Percentiles rank a stretch among this genome's conserved stretches.
These are phyloP conservation scores for Hyphodiscus hymeniophilus DNA, from an alignment of 495 filamentous ascomycete species.

Conservation along the genomic window DNA sequence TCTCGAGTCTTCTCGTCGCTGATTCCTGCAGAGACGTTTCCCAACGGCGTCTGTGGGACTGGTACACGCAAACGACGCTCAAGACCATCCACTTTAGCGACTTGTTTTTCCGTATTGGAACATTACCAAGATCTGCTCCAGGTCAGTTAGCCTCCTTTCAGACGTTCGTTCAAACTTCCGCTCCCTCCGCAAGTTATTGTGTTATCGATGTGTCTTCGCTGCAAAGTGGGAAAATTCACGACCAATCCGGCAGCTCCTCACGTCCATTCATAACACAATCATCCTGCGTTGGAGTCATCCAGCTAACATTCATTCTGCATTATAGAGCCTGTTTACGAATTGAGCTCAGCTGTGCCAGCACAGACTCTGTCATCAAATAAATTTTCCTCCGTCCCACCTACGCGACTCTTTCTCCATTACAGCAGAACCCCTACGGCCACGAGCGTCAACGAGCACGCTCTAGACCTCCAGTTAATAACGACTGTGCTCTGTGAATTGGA, in stretches of 20 bases:
- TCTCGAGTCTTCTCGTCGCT: slow-evolving; percentile 5
- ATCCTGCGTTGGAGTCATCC: slow-evolving; percentile 2
- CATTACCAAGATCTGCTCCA: not conserved
- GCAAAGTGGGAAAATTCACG: not conserved
- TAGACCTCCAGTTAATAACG: not conserved
- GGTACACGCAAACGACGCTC: not conserved
- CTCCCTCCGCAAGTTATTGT: not conserved
- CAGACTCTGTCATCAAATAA: slow-evolving; percentile 10
- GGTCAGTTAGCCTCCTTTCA: not conserved
- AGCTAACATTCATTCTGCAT: slow-evolving; percentile 13
- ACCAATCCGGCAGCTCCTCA: not conserved
- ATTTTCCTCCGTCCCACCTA: slow-evolving; percentile 3
- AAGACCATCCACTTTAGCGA: not conserved
- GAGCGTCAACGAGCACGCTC: not conserved
- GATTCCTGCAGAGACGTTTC: not conserved
- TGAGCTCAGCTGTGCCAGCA: slow-evolving; percentile 8
- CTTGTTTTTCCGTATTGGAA: not conserved
- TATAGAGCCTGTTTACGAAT: not conserved
- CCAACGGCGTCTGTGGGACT: not conserved
- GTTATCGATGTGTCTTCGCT: not conserved
- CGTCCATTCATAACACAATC: not conserved
- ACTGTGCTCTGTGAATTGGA: not conserved
- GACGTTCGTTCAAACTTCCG: not conserved
- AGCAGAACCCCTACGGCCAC: not conserved
- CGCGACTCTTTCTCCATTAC: slow-evolving; percentile 6